phyloP scores from a whole-genome alignment of 1,139 yeast species.

The Yamadazyma triangularis region DNA sequence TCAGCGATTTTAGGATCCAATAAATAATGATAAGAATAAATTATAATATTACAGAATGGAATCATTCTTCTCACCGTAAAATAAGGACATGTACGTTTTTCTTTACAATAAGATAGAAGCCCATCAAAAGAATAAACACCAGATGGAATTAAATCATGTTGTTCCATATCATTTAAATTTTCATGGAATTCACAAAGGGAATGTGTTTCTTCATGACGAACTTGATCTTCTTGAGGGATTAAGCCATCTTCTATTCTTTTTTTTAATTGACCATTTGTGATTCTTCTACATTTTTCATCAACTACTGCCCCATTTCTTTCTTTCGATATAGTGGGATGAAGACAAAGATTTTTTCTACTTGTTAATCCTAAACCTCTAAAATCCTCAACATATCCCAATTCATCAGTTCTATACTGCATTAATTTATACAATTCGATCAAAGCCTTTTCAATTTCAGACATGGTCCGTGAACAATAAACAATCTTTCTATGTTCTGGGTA shows the following conservation, averaged over 20 bases:
- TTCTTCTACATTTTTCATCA: conserved; percentile 91
- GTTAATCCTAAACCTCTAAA: conserved; percentile 93
- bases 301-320: conserved; percentile 92
- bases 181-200: conserved; percentile 78
- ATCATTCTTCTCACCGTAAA: conserved; percentile 98
- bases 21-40: conserved; percentile 93
- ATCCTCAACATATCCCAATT: conserved; percentile 78
- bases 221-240: conserved; percentile 54
- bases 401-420: conserved; percentile 81
- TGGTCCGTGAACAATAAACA: conserved; percentile 97
- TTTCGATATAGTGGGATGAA: conserved; percentile 82
- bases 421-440: conserved; percentile 84
- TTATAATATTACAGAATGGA: conserved; percentile 88
- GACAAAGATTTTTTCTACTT: conserved; percentile 87
- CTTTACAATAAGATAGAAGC: conserved; percentile 69
- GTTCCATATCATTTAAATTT: conserved; percentile 78
- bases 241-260: conserved; percentile 53
- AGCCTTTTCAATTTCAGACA: conserved; percentile 98
- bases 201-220: conserved; percentile 26
- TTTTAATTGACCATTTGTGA: conserved; percentile 88
- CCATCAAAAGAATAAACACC: conserved; percentile 95
- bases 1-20: conserved; percentile 97
- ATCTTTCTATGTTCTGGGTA: conserved; percentile 94
- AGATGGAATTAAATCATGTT: conserved; percentile 80
- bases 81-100: conserved; percentile 85